Conservation (phyloP, 1,284 basidiomycete genomes). For the Naganishia liquefaciens region DNA sequence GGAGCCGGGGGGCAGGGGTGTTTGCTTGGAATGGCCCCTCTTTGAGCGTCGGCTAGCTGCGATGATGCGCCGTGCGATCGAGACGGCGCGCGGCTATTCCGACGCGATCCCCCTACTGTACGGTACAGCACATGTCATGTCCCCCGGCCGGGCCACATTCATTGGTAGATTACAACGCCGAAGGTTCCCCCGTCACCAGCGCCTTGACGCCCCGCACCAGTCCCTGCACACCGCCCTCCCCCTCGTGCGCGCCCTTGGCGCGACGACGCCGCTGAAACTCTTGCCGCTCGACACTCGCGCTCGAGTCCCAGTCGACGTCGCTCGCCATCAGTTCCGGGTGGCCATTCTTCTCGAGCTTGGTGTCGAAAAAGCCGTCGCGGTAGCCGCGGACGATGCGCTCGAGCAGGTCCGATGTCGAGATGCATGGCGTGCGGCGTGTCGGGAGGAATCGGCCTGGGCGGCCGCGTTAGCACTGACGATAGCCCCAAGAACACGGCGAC, state of each 20-base stretch:
- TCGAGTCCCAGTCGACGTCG: conserved; percentile 55
- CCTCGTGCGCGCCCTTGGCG: neutral
- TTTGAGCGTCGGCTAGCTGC: too few relatives aligned
- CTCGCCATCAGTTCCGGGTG: conserved; percentile 53
- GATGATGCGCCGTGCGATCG: neutral
- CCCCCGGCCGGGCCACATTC: too few relatives aligned
- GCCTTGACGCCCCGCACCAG: conserved; percentile 20
- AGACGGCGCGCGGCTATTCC: neutral
- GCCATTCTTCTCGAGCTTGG: conserved; percentile 72
- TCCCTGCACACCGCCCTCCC: conserved; percentile 8
- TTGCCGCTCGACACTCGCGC: conserved; percentile 36
- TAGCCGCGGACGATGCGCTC: conserved; percentile 85
- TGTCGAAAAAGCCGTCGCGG: conserved; percentile 78
- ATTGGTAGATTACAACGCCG: too few relatives aligned
- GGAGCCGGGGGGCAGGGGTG: too few relatives aligned
- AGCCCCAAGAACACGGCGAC: conserved; percentile 31
- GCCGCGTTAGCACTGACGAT: conserved; percentile 3
- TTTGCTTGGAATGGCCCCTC: too few relatives aligned
- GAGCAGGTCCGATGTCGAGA: conserved; percentile 89
- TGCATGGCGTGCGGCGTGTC: conserved; percentile 87
- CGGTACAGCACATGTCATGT: too few relatives aligned
- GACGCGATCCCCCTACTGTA: too few relatives aligned
- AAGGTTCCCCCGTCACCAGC: neutral
- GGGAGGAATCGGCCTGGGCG: conserved; percentile 85
- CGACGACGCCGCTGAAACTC: neutral